Conservation (phyloP, 2,329 filamentous ascomycete genomes). For the Sporothrix globosa region DNA sequence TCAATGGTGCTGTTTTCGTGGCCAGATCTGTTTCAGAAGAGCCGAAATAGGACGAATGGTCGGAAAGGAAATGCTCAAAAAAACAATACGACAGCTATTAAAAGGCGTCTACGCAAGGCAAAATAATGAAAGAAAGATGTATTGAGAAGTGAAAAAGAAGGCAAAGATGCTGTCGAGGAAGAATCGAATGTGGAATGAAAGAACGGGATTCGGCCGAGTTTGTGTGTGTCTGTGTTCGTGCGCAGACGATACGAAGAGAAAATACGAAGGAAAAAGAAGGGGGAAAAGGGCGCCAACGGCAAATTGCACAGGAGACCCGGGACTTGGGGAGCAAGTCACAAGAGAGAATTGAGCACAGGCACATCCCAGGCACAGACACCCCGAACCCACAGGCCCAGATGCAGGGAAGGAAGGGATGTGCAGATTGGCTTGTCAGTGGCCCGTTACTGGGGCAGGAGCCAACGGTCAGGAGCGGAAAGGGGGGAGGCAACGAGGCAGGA, state of each 20-base stretch:
- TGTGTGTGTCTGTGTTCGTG: conserved; percentile 2
- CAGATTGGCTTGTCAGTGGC: not conserved
- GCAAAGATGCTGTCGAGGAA: not conserved
- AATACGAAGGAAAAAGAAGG: conserved; percentile 11
- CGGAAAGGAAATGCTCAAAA: not conserved
- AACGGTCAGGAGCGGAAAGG: conserved; percentile 9
- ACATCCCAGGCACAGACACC: not conserved
- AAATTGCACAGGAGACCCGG: conserved; percentile 17
- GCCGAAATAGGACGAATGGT: not conserved
- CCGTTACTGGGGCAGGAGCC: conserved; percentile 26
- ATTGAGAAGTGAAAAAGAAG: conserved; percentile 11
- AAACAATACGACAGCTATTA: conserved; percentile 4
- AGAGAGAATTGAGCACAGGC: not conserved
- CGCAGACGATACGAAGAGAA: not conserved
- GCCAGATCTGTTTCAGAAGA: conserved; percentile 14
- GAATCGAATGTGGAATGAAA: conserved; percentile 8
- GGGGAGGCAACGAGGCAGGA: not conserved
- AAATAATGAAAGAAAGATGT: not conserved
- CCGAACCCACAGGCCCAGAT: conserved; percentile 10
- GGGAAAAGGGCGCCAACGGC: not conserved
- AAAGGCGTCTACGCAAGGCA: not conserved
- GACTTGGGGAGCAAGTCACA: conserved; percentile 1
- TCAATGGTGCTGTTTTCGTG: not conserved
- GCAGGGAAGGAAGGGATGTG: conserved; percentile 20
- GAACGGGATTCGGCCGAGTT: conserved; percentile 14